These are phyloP conservation scores for Kluyveromyces nonfermentans DNA, from an alignment of 805 yeast species.

Conservation along the genomic window DNA sequence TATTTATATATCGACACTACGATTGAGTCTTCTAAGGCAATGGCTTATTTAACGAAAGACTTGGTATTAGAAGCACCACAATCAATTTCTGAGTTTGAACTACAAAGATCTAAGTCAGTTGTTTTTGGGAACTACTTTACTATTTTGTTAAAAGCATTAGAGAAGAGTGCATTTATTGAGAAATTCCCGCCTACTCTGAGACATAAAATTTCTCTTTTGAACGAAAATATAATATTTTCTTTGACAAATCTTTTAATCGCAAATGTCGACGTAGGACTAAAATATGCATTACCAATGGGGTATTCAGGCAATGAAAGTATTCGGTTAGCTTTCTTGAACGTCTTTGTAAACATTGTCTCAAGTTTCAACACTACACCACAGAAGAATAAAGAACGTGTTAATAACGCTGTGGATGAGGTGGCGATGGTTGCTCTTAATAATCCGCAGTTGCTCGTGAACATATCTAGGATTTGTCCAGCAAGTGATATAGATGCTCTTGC, in stretches of 20 bases:
- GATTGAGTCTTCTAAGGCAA: slow-evolving; percentile 50
- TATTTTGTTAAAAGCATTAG: slow-evolving; percentile 39
- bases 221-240: slow-evolving; percentile 55
- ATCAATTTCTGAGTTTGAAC: slow-evolving; percentile 43
- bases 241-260: slow-evolving; percentile 61
- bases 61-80: slow-evolving; percentile 52
- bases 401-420: slow-evolving; percentile 23
- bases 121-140: slow-evolving; percentile 65
- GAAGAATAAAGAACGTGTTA: slow-evolving; percentile 21
- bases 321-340: slow-evolving; percentile 64
- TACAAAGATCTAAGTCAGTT: slow-evolving; percentile 46
- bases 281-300: slow-evolving; percentile 68
- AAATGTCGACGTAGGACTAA: slow-evolving; percentile 69
- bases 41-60: slow-evolving; percentile 46
- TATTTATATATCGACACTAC: slow-evolving; percentile 50
- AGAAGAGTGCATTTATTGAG: slow-evolving; percentile 30
- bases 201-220: slow-evolving; percentile 48
- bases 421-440: slow-evolving; percentile 28
- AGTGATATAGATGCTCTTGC: slow-evolving; percentile 66
- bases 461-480: slow-evolving; percentile 55
- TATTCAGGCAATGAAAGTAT: slow-evolving; percentile 59
- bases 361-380: slow-evolving; percentile 22
- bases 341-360: slow-evolving; percentile 57
- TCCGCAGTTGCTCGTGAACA: slow-evolving; percentile 39
- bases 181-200: slow-evolving; percentile 31